Evolutionary conservation across 106 monocot genomes (phyloP).

Genomic region (Acorus calamus): DNA sequence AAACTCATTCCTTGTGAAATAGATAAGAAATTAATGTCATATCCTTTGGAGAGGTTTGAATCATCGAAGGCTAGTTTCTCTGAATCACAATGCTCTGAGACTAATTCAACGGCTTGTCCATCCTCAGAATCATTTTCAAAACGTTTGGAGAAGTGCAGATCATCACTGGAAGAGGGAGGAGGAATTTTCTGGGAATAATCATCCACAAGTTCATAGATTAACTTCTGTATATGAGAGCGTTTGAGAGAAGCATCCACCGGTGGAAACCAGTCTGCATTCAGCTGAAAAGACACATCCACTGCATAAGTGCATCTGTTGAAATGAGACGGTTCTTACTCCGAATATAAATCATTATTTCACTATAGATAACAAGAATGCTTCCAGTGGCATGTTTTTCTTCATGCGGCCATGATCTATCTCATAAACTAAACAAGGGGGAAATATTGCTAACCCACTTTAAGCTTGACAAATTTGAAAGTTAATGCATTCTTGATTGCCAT

Average conservation of each 20-base stretch:
- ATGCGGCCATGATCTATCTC: no score
- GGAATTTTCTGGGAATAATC: constrained; percentile 15
- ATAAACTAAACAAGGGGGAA: no score
- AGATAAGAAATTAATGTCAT: constrained; percentile 3
- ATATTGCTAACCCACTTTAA: no score
- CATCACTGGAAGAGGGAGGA: constrained; percentile 4
- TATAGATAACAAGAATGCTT: constrained; percentile 1
- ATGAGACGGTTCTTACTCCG: not conserved
- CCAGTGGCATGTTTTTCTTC: no score
- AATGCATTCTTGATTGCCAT: no score
- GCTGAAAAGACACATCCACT: constrained; percentile 31
- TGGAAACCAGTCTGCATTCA: constrained; percentile 59
- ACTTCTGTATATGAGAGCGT: constrained; percentile 46
- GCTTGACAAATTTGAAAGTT: no score
- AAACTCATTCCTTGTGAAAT: not conserved
- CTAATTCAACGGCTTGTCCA: constrained; percentile 12
- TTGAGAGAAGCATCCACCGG: constrained; percentile 80
- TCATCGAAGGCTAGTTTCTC: not conserved
- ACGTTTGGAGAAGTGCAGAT: constrained; percentile 1
- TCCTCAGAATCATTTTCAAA: constrained; percentile 12
- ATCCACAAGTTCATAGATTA: constrained; percentile 46
- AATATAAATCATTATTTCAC: not conserved
- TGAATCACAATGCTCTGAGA: constrained; percentile 14
- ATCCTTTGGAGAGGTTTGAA: constrained; percentile 4
- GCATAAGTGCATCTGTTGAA: not conserved